Evolutionary conservation across 2,329 filamentous ascomycete species (phyloP), one percentile per base, ranked within the genome.

Genomic region (Sporothrix pallida): DNA sequence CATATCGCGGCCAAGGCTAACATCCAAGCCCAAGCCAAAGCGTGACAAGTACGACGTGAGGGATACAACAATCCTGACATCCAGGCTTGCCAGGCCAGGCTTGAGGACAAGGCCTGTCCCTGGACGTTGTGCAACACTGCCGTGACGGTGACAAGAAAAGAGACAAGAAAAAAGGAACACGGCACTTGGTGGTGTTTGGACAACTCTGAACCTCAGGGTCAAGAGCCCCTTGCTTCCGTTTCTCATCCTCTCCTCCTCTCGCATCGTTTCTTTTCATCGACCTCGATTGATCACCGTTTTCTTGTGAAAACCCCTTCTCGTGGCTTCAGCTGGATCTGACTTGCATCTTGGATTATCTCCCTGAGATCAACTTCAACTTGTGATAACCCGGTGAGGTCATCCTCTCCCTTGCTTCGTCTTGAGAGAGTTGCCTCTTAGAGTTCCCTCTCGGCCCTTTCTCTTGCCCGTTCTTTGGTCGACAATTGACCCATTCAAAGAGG

Each of bases 201-300:
- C 58, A 62, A 15, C 48, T 23, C 52, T 23, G 50, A 13, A 13
- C 6, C 10, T 20, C 9, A 37, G 7, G 31, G 31, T 37, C 20
- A 20, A 13, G 7, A 13, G 23, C 23, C 60, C 60, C 37, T 63
- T 63, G 60, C 60, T 63, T 63, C 60, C 60, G 37, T 63, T 46
- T 46, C 3, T 23, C n/a, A 37, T 37, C 31, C 31, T 37, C 31
- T 7, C 31, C 2, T 37, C 31, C 31, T 37, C 31, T 37, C 31
- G 31, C 31, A 37, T 23, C n/a, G 3, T 20, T 54, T 23, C n/a
- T 23, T 26, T 7, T 23, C 48, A 7, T 17, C 48, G 15, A 12
- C 46, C 15, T 48, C 46, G 4, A 48, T 9, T 52, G 15, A 52
- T 52, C 48, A 52, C 48, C n/a, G 42, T 42, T 46, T 52, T 26